These are phyloP conservation scores for Cyberlindnera maclurae DNA, from an alignment of 805 yeast species.

Conservation along the genomic window DNA sequence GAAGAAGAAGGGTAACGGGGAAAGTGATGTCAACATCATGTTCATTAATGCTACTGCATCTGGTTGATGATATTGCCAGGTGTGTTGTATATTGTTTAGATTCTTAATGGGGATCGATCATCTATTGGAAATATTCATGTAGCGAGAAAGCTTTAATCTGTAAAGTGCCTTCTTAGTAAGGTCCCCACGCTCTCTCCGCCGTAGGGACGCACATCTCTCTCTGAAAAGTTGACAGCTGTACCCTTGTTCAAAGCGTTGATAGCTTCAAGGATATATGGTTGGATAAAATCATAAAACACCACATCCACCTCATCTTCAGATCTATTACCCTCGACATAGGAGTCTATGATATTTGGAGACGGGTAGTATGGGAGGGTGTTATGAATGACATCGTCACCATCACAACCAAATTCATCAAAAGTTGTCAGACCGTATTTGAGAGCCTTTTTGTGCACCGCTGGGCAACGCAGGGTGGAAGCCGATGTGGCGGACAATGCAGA, in stretches of 20 bases:
- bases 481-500: not conserved
- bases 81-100: slow-evolving; percentile 4
- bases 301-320: slow-evolving; percentile 45
- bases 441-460: slow-evolving; percentile 9
- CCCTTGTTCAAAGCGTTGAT: slow-evolving; percentile 25
- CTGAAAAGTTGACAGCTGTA: slow-evolving; percentile 25
- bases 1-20: slow-evolving; percentile 1
- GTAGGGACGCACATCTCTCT: slow-evolving; percentile 30
- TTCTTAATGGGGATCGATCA: slow-evolving; percentile 2
- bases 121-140: not conserved
- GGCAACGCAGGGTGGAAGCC: slow-evolving; percentile 5
- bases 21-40: slow-evolving; percentile 15
- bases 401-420: slow-evolving; percentile 71
- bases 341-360: slow-evolving; percentile 75
- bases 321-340: slow-evolving; percentile 26
- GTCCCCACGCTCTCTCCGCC: slow-evolving; percentile 38
- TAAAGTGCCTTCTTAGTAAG: slow-evolving; percentile 36
- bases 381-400: slow-evolving; percentile 84
- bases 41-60: slow-evolving; percentile 16
- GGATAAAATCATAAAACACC: slow-evolving; percentile 73
- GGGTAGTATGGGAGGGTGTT: slow-evolving; percentile 47
- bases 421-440: slow-evolving; percentile 72
- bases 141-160: not conserved
- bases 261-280: slow-evolving; percentile 42
- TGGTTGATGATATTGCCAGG: slow-evolving; percentile 3